Evolutionary conservation across 2,329 filamentous ascomycete species (phyloP), one percentile per base, ranked within the genome.

Genomic region (Aureobasidium sp.): DNA sequence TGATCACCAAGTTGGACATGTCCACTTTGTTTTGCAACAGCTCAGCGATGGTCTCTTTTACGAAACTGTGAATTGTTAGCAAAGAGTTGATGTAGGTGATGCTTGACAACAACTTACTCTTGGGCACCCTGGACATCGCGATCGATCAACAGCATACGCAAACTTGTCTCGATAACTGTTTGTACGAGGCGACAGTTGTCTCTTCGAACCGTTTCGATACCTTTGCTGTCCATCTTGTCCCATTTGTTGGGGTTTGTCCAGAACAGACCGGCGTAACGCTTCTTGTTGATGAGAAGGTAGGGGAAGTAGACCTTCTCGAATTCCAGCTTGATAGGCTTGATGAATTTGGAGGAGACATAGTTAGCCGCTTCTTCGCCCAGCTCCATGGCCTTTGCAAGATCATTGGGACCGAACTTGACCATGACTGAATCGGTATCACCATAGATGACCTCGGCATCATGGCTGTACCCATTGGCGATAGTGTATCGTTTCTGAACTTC

Each of bases 221-320:
- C 94, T 74, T 99, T 99, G 62, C 90, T 97, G 74, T 99, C 94
- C 95, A 99, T 99, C 80, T 97, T 99, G 81, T 99, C 95, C 73
- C 88, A 94, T 74, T 96, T 96, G 43, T 93, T 84, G 0, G 93
- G 84, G 66, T 88, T 94, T 5, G 94, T 99, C 92, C 92, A 99
- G 77, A 90, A 97, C 33, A 99, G 76, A n/a, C 94, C 94, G 9
- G 94, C 94, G 69, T 99, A 99, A 64, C 94, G 88, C 79, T 99
- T 99, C 80, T 99, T 99, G 84, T 99, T 99, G 84, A 99, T 99
- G 55, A 99, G 81, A 35, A 99, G 81, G 71, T 99, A 99, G 0
- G 94, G 94, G 72, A 89, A 99, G 75, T 99, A 99, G 0, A 99
- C 93, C 76, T 99, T 99, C 74, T 99, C 94, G 75, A 99, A 99